Conservation (phyloP, 345 rosid genomes). For the Hibiscus trionum region DNA sequence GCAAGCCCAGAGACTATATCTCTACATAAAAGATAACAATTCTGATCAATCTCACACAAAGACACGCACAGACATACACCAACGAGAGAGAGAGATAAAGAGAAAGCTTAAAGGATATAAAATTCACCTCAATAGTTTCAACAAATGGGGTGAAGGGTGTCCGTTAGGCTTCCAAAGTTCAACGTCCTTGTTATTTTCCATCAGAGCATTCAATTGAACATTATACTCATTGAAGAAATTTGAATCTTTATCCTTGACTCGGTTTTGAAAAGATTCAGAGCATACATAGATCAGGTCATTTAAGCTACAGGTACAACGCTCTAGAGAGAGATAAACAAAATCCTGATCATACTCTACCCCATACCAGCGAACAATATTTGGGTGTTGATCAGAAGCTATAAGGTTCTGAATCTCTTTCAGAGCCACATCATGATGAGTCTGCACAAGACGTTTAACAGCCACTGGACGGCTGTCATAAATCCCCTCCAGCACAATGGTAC, state of each 20-base stretch:
- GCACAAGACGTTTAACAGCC: slow-evolving; percentile 93
- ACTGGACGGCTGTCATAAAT: slow-evolving; percentile 79
- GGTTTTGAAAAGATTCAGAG: slow-evolving; percentile 34
- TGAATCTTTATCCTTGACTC: slow-evolving; percentile 19
- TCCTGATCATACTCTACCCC: slow-evolving; percentile 66
- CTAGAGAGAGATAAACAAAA: slow-evolving; percentile 58
- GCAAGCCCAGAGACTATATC: slow-evolving; percentile 59
- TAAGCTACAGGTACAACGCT: slow-evolving; percentile 63
- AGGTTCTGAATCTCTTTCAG: slow-evolving; percentile 93
- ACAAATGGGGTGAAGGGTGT: slow-evolving; percentile 44
- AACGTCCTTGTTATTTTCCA: slow-evolving; percentile 31
- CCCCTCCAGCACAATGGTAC: slow-evolving; percentile 89
- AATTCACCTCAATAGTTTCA: slow-evolving; percentile 60
- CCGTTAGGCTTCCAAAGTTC: slow-evolving; percentile 59
- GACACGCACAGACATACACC: not conserved
- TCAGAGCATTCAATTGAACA: slow-evolving; percentile 20
- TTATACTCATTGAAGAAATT: slow-evolving; percentile 17
- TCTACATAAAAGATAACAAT: slow-evolving; percentile 30
- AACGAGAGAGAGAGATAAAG: not conserved
- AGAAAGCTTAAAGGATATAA: not conserved
- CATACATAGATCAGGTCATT: slow-evolving; percentile 42
- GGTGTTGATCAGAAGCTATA: slow-evolving; percentile 82
- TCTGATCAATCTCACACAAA: slow-evolving; percentile 18
- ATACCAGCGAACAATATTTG: slow-evolving; percentile 69
- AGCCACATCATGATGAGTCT: slow-evolving; percentile 83